Evolutionary conservation across 495 filamentous ascomycete species (phyloP).

Genomic region (Hypoxylon crocopeplum): DNA sequence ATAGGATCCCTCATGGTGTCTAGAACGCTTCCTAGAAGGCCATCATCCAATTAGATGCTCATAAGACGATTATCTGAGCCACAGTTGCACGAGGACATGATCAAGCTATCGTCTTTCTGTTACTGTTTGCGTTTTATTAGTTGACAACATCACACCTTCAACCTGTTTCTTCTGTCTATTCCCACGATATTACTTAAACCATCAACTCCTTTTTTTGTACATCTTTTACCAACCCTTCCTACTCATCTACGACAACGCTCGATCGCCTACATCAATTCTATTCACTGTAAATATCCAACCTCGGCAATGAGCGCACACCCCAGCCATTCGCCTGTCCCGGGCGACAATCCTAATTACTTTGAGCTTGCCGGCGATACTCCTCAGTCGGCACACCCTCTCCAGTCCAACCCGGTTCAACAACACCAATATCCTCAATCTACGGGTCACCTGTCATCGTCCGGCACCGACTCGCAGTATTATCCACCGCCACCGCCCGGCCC

Average conservation of each 20-base stretch:
- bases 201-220: no score
- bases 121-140: neutral
- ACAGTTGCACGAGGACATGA: conserved; percentile 15
- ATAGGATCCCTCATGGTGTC: neutral
- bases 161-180: no score
- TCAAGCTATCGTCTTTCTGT: neutral
- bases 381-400: conserved; percentile 1
- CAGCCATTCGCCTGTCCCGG: conserved; percentile 19
- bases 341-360: conserved; percentile 14
- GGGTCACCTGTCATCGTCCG: conserved; percentile 4
- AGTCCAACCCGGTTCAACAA: conserved; percentile 6
- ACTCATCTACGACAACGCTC: neutral
- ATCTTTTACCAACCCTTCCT: no score
- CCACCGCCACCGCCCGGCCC: conserved; percentile 28
- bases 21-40: neutral
- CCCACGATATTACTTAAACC: no score
- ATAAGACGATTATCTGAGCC: conserved; percentile 10
- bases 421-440: conserved; percentile 14
- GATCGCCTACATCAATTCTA: no score
- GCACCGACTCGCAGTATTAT: conserved; percentile 11
- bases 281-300: neutral
- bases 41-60: neutral
- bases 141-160: neutral
- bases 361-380: conserved; percentile 23
- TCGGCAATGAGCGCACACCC: conserved; percentile 28